Percentiles rank a stretch among this genome's conserved stretches.
Evolutionary conservation across 345 rosid species (phyloP).

Genomic region (Murraya paniculata): DNA sequence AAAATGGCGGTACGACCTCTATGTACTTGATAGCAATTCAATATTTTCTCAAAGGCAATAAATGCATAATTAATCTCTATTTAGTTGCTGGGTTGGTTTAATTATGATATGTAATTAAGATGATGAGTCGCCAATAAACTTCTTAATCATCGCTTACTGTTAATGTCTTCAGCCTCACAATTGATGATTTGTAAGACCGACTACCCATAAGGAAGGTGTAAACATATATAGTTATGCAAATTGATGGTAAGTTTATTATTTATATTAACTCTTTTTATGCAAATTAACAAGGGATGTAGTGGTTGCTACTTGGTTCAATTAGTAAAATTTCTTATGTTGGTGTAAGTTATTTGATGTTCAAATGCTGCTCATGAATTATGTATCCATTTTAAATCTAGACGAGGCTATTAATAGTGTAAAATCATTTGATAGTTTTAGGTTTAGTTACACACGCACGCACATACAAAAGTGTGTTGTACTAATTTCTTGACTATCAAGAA

Average conservation of each 20-base stretch:
- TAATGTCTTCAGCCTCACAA: not conserved
- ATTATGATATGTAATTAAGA: not conserved
- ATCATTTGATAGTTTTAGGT: not conserved
- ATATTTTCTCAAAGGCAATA: not conserved
- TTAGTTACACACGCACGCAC: not conserved
- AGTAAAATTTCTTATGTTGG: no score
- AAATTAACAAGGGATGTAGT: no score
- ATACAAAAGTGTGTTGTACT: not conserved
- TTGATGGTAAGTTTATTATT: not conserved
- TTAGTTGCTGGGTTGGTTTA: not conserved
- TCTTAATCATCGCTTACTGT: not conserved
- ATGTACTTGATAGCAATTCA: not conserved
- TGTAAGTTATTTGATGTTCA: no score
- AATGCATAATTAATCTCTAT: not conserved
- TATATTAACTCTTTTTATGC: not conserved
- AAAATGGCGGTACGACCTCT: not conserved
- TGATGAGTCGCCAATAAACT: not conserved
- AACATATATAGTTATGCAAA: not conserved
- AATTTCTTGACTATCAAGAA: not conserved
- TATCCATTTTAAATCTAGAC: no score
- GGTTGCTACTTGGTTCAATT: no score
- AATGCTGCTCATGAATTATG: no score
- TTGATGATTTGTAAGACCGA: not conserved
- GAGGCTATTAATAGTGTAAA: not conserved
- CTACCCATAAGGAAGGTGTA: not conserved